These are phyloP conservation scores for Fagopyrum tataricum DNA, from an alignment of 148 eudicot genomes.

Conservation along the genomic window DNA sequence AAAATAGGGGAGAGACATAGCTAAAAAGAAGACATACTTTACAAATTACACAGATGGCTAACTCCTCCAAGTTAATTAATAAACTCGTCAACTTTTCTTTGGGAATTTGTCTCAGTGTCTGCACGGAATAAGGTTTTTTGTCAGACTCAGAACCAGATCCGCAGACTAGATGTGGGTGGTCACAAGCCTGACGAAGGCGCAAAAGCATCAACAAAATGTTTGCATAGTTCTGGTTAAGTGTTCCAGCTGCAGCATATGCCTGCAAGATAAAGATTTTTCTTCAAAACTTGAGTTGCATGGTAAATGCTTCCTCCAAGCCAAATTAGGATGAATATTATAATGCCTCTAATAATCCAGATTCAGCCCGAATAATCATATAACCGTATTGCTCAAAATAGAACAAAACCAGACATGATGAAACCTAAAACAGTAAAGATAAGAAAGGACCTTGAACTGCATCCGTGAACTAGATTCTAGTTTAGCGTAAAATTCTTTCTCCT, in stretches of 20 bases:
- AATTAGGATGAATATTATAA: conserved; percentile 2
- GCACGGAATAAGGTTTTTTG: conserved; percentile 38
- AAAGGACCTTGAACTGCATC: conserved; percentile 68
- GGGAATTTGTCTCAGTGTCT: conserved; percentile 63
- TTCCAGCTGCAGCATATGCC: conserved; percentile 97
- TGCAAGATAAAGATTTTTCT: conserved; percentile 15
- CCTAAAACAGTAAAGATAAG: conserved; percentile 3
- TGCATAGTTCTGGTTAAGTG: conserved; percentile 85
- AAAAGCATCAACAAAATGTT: conserved; percentile 91
- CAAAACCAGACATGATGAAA: background rate
- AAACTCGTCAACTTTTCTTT: conserved; percentile 38
- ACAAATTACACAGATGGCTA: conserved; percentile 59
- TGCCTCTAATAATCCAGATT: too few relatives aligned
- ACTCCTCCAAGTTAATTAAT: conserved; percentile 47
- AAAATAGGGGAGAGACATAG: background rate
- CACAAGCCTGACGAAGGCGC: conserved; percentile 99
- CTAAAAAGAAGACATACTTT: conserved; percentile 36
- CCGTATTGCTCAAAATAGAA: too few relatives aligned
- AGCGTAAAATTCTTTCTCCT: conserved; percentile 76
- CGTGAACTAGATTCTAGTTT: conserved; percentile 79
- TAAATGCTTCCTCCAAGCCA: conserved; percentile 12
- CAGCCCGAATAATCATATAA: too few relatives aligned
- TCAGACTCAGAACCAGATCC: conserved; percentile 33
- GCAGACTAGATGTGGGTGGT: conserved; percentile 84
- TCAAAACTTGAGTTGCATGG: background rate